A percentile compares a stretch with the other conserved stretches of the same genome.
Conservation (phyloP, 495 filamentous ascomycete genomes). For the Neurospora africana region DNA sequence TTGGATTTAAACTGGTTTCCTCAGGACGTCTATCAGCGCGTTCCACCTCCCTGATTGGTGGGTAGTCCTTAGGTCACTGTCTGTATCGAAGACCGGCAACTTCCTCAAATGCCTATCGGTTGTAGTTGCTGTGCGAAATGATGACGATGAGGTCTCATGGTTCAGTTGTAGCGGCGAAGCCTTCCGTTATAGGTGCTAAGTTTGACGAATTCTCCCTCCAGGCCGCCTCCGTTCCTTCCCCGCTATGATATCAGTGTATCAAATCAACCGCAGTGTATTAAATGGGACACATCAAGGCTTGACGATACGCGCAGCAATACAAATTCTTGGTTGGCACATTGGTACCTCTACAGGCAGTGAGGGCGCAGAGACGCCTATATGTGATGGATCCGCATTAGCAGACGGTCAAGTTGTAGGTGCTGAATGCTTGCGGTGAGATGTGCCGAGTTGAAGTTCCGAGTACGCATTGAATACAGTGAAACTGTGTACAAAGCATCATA, state of each 20-base stretch:
- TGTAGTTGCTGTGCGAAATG: background rate
- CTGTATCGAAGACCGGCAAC: background rate
- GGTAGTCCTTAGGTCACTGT: constrained; percentile 1
- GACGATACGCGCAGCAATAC: constrained; percentile 16
- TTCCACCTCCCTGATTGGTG: constrained; percentile 22
- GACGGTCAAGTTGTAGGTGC: background rate
- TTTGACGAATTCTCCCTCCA: background rate
- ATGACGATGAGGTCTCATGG: background rate
- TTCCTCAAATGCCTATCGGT: background rate
- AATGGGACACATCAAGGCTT: constrained; percentile 22
- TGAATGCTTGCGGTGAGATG: background rate
- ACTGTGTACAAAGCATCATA: background rate
- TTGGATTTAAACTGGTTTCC: constrained; percentile 22
- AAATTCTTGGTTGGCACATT: constrained; percentile 14
- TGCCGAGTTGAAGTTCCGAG: background rate
- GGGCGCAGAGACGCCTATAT: constrained; percentile 5
- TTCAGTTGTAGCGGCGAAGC: background rate
- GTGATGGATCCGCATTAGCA: constrained; percentile 20
- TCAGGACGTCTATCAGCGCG: constrained; percentile 24
- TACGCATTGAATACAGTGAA: background rate
- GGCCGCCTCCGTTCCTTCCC: background rate
- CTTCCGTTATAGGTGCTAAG: background rate
- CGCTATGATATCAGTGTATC: background rate
- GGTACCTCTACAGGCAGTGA: constrained; percentile 1
- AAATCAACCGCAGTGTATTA: constrained; percentile 15